Base-by-base conservation (phyloP, 306 rosid genomes). In the Prunus armeniaca region DNA sequence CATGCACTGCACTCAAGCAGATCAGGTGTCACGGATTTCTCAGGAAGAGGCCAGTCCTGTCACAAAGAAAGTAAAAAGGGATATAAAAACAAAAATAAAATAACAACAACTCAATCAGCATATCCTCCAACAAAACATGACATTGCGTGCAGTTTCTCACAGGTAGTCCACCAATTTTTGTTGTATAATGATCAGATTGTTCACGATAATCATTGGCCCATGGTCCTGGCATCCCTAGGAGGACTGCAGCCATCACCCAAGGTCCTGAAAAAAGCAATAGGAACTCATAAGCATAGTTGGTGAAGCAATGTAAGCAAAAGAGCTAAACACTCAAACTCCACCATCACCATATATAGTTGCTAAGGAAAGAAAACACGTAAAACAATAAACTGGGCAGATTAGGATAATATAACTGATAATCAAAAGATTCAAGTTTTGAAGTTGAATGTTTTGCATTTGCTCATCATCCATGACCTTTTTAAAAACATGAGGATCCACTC, bases 141-240 rank as follows among this genome's bases (percentile, higher is more conserved):
- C 20, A 19, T 20, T 24, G 8, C 20, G 34, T 50, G 54, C 18
- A 76, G 14, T 41, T 63, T 72, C 93, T 80, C 79, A 93, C 98
- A 79, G 98, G 97, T 66, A 94, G 49, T 66, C 98, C 98, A 67
- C 98, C 97, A 24, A 89, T 76, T 90, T 94, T 94, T 13, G 89
- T 78, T 7, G 96, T 90, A 69, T 76, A 89, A 64, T 90, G 86
- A 91, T 90, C 96, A 51, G 97, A 68, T 2, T 82, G 62, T 63
- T 94, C 98, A 5, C 76, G 60, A 65, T 56, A 34, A 78, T 90
- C 81, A 27, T 82, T 32, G 0, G 97, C 97, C 97, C 96, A 94
- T 24, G 87, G 85, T 3, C 98, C 98, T 4, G 97, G 97, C 86
- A 94, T 65, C 32, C 98, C 98, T 24, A 91, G 85, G 3, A 22